phyloP scores from a whole-genome alignment of 805 yeast species.

The Cyberlindnera sargentensis region DNA sequence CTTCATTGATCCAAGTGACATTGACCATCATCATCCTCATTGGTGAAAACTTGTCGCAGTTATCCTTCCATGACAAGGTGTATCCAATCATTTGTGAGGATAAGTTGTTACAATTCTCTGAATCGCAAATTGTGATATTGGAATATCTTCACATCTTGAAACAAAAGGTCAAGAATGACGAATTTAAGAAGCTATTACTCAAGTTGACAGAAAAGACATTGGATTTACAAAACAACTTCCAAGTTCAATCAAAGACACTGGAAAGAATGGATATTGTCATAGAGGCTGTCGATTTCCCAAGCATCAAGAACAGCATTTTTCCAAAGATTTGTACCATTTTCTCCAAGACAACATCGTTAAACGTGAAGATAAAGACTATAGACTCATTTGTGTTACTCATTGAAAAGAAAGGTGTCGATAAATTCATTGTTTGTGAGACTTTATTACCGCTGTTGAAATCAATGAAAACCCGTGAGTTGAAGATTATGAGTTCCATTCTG shows the following conservation, averaged over 20 bases:
- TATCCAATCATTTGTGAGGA: slow-evolving; percentile 21
- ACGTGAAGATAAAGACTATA: slow-evolving; percentile 67
- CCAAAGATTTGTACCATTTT: slow-evolving; percentile 69
- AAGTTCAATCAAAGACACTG: slow-evolving; percentile 50
- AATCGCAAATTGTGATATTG: slow-evolving; percentile 37
- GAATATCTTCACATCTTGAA: slow-evolving; percentile 43
- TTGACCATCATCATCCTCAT: slow-evolving; percentile 53
- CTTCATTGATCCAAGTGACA: slow-evolving; percentile 36
- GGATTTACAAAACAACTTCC: slow-evolving; percentile 24
- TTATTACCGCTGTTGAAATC: slow-evolving; percentile 71
- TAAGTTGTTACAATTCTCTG: slow-evolving; percentile 30
- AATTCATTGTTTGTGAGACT: slow-evolving; percentile 64
- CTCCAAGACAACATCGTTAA: slow-evolving; percentile 75
- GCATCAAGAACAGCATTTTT: slow-evolving; percentile 66
- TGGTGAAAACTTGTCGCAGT: slow-evolving; percentile 61
- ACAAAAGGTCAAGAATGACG: slow-evolving; percentile 35
- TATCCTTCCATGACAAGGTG: slow-evolving; percentile 60
- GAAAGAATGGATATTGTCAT: slow-evolving; percentile 34
- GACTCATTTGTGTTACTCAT: slow-evolving; percentile 52
- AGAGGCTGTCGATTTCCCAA: slow-evolving; percentile 53
- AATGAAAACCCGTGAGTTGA: slow-evolving; percentile 70
- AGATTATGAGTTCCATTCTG: slow-evolving; percentile 47
- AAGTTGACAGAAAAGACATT: slow-evolving; percentile 33
- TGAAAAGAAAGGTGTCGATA: slow-evolving; percentile 57
- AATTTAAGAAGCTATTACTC: slow-evolving; percentile 41